phyloP scores from a whole-genome alignment of 257 asterid species.

The Penstemon newberryi region DNA sequence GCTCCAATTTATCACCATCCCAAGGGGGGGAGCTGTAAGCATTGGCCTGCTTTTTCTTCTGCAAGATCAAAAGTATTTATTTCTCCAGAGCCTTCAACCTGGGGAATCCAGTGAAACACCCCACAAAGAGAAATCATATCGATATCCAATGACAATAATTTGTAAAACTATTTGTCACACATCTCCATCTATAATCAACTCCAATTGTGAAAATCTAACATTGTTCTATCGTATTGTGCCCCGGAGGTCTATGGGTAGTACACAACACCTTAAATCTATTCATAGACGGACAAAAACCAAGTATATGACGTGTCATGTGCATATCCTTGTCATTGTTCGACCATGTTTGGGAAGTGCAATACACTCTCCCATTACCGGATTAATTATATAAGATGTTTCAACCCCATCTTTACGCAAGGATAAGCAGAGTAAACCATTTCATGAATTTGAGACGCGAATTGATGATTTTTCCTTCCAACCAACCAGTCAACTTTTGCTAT shows the following conservation, averaged over 20 bases:
- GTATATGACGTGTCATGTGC: neutral
- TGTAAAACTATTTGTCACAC: neutral
- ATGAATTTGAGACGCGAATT: neutral
- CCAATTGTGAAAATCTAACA: neutral
- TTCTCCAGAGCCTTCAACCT: too few relatives aligned
- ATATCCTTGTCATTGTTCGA: neutral
- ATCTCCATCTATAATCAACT: conserved; percentile 7
- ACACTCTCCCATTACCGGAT: neutral
- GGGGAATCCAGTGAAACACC: neutral
- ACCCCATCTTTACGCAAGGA: neutral
- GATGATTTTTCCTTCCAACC: neutral
- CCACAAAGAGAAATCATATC: neutral
- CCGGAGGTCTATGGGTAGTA: too few relatives aligned
- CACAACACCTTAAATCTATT: conserved; percentile 1
- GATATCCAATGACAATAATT: too few relatives aligned
- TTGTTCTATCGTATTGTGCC: too few relatives aligned
- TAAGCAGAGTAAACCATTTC: neutral
- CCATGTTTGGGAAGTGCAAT: neutral
- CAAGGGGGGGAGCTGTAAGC: neutral
- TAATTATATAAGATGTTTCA: neutral
- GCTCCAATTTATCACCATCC: neutral
- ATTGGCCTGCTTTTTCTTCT: neutral
- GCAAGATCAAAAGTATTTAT: conserved; percentile 6
- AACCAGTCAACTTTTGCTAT: too few relatives aligned
- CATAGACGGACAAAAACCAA: neutral